Evolutionary conservation across 768 basidiomycete species (phyloP), one percentile per base, ranked within the genome.

Genomic region (Psilocybe cubensis): DNA sequence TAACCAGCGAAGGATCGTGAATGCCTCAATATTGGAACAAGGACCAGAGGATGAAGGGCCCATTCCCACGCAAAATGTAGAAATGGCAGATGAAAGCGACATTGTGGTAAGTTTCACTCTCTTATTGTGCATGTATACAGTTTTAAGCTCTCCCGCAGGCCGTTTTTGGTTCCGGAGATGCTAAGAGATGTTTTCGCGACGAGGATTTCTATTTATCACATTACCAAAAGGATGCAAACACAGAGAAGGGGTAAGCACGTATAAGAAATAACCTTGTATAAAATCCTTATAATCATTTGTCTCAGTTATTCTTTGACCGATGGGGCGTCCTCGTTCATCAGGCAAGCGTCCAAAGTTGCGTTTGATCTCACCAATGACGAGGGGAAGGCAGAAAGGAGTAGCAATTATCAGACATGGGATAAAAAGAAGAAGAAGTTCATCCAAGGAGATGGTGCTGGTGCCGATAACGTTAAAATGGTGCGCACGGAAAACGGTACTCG

Each of bases 351-450:
- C 20, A 82, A 82, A 25, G 87, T 86, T 7, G 82, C 90, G 0
- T 93, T 98, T 59, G 95, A 97, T 70, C 81, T 98, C 24, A 77
- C 84, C 2, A 87, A 86, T 12, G 93, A 98, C 64, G 91, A 94
- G 44, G 87, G 82, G 7, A 71, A 80, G 10, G 79, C 81, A 9
- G 76, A 81, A 20, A 80, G 84, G 29, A 82, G 83, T 49, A 85
- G 81, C 35, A 89, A 87, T 24, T 51, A 55, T 52, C 68, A 92
- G 66, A 88, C 80, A 25, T 99, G 97, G 97, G 95, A 98, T 74
- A 92, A 92, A 67, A 96, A 95, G 76, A 96, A 92, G 76, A 97
- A 97, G 71, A 93, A 90, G 67, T 97, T 97, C 62, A 79, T 96
- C 40, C 85, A 91, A 64, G 93, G 94, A 3, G 89, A 87, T 54